Percentiles rank a stretch among this genome's conserved stretches.
Conservation (phyloP, 2,329 filamentous ascomycete species). For the Aspergillus uvarum region DNA sequence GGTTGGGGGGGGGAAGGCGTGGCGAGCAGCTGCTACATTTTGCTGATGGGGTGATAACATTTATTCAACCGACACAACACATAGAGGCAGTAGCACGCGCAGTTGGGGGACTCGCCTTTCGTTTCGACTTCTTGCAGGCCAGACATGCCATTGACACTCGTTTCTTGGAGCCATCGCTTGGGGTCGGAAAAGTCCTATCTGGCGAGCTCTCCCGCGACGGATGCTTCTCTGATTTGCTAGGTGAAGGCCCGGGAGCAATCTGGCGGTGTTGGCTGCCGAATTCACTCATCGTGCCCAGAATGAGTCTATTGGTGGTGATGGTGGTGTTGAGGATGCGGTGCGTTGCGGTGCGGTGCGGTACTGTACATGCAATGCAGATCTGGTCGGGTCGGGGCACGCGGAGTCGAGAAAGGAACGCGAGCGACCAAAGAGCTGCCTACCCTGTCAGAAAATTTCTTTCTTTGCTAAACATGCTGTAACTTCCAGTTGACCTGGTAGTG, state of each 20-base stretch:
- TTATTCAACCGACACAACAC: neutral
- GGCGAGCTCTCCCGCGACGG: constrained; percentile 11
- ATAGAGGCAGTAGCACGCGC: neutral
- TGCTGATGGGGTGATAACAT: neutral
- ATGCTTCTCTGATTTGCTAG: constrained; percentile 12
- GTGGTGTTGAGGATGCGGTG: neutral
- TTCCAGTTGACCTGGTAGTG: constrained; percentile 17
- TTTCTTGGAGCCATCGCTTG: constrained; percentile 32
- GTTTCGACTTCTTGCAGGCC: constrained; percentile 43
- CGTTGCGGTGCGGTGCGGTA: no score
- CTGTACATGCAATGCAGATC: no score
- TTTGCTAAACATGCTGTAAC: neutral
- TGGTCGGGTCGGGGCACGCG: neutral
- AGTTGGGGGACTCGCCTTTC: constrained; percentile 29
- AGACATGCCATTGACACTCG: constrained; percentile 42
- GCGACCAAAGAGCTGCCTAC: neutral
- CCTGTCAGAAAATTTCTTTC: neutral
- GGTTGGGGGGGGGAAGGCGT: neutral
- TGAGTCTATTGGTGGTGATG: neutral
- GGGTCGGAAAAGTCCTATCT: constrained; percentile 8
- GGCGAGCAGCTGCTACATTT: neutral
- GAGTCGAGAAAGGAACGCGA: neutral
- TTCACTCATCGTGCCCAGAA: constrained; percentile 20
- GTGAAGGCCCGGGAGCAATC: constrained; percentile 27
- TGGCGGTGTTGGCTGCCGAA: constrained; percentile 22